Evolutionary conservation across 2,329 filamentous ascomycete genomes (phyloP).

Genomic region (Dryadomyces quercus-mongolicae): DNA sequence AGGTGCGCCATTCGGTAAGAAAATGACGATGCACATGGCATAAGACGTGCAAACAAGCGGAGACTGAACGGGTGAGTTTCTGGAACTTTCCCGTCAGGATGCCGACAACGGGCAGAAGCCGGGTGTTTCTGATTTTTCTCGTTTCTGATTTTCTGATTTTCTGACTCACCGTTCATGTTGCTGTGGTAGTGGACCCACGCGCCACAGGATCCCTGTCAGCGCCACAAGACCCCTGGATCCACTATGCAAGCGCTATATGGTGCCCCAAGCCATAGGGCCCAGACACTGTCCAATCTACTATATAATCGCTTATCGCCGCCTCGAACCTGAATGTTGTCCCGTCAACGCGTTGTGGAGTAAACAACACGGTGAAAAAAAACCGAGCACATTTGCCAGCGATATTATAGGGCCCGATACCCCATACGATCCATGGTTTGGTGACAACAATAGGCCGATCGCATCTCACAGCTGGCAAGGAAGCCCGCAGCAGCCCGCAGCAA

Average conservation of each 20-base stretch:
- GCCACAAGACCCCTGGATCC: background rate
- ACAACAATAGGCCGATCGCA: background rate
- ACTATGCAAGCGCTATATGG: background rate
- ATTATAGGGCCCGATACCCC: background rate
- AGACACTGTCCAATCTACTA: background rate
- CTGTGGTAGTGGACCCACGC: background rate
- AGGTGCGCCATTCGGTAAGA: too few relatives aligned
- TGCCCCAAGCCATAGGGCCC: background rate
- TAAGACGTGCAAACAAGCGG: too few relatives aligned
- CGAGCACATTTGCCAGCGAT: background rate
- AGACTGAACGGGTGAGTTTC: too few relatives aligned
- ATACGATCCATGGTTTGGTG: background rate
- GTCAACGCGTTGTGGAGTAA: constrained; percentile 12
- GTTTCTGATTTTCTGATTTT: background rate
- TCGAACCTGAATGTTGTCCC: constrained; percentile 6
- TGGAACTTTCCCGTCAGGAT: background rate
- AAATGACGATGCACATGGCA: too few relatives aligned
- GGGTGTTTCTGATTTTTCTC: background rate
- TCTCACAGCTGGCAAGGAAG: background rate
- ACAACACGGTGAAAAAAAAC: constrained; percentile 4
- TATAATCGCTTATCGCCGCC: background rate
- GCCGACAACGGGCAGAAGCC: background rate
- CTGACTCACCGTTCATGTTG: background rate
- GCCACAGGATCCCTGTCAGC: background rate
- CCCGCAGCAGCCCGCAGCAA: background rate